Base-by-base conservation (phyloP, 306 rosid species). In the Sophora flavescens region DNA sequence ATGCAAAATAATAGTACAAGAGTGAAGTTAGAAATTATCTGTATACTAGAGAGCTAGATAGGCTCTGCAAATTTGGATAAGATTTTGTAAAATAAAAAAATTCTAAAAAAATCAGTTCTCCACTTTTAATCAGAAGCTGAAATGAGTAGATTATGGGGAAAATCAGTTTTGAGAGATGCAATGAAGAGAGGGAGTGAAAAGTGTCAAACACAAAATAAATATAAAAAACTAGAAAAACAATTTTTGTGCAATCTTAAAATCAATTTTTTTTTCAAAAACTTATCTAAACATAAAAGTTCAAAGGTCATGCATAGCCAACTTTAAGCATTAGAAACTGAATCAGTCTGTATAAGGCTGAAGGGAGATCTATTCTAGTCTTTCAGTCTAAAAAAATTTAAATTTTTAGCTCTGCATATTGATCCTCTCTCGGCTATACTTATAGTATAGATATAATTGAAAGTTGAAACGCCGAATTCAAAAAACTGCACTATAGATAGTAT, bases 291-390 rank as follows among this genome's bases (percentile, higher is more conserved):
- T 22, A 13, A 47, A 28, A 68, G 58, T 45, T 45, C 58, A 13
- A 7, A 14, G 39, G 73, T 13, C 17, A 42, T 10, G 6, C 42
- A 68, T 4, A 26, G 5, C 35, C 16, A 28, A 47, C 9, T 36
- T 22, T 39, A 72, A 72, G 63, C 38, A 12, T 33, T 8, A 68
- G 15, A 57, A 58, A 70, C 35, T 35, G 42, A 30, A 44, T 15
- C 38, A 62, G 39, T n/a, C n/a, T n/a, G n/a, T n/a, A n/a, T n/a
- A 63, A 78, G 8, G 18, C 36, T 32, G 48, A 57, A 3, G 47
- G 15, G 39, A 39, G 6, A 53, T 70, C 36, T 38, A 60, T 47
- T 61, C 58, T 38, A 38, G 72, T 26, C 18, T 45, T 22, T 26
- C 4, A 48, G 51, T 5, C 22, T 28, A 63, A 2, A 22, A 2